Evolutionary conservation across 306 rosid genomes (phyloP), one percentile per base, ranked within the genome.

Genomic region (Inga laurina): DNA sequence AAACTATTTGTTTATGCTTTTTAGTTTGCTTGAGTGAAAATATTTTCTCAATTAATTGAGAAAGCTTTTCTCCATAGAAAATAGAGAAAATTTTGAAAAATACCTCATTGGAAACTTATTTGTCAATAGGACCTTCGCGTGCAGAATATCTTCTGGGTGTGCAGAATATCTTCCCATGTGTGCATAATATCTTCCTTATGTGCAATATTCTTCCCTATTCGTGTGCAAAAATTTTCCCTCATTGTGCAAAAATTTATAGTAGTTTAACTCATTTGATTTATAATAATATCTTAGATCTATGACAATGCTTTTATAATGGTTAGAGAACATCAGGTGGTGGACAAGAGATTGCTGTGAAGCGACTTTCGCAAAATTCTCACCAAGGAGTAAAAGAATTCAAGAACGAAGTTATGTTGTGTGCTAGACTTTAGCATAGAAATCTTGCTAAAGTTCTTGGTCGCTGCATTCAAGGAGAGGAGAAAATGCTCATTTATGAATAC

Each of bases 381-480:
- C 82, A 83, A 77, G 86, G 86, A 12, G 1, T 77, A 0, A 77
- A 13, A 22, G 86, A 83, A 48, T 83, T 83, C 10, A 78, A 71
- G 44, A 83, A 77, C 19, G 79, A 83, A 71, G 75, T 72, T 32
- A 83, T 70, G 62, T 21, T 83, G 18, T 54, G 64, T 44, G 67
- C 82, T 35, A 83, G 71, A 77, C 82, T 83, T 7, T 82, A 83
- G 1, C 79, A 83, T 13, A 74, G 75, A 1, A 83, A 78, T 77
- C 78, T 83, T 32, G 86, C 48, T 6, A 77, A 57, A 8, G 27
- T 57, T 77, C 74, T 83, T 35, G 82, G 82, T 45, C 71, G 75
- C 24, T 77, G 75, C 59, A 83, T 83, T 16, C 19, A 48, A 34
- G 68, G 16, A 43, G 78, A 77, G 21, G 82, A 77, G 21, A 83